Evolutionary conservation across 768 basidiomycete species (phyloP).

Genomic region (Hericium coralloides): DNA sequence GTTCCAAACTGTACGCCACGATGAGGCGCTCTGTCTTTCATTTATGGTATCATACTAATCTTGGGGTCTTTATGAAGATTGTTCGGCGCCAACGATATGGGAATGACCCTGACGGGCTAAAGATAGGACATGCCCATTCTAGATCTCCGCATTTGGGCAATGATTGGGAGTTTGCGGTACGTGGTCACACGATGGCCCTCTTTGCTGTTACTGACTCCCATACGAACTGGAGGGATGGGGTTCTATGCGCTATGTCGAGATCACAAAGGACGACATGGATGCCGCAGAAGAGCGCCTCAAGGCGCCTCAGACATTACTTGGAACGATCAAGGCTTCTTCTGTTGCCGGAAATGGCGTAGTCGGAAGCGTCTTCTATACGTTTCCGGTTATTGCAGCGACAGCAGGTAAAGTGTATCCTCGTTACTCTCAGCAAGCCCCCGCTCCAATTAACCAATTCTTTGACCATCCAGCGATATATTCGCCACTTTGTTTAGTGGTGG

Average conservation of each 20-base stretch:
- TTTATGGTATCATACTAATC: background rate
- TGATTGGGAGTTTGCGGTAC: slow-evolving; percentile 13
- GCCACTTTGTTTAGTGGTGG: slow-evolving; percentile 12
- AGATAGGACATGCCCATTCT: slow-evolving; percentile 7
- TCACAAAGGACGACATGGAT: slow-evolving; percentile 2
- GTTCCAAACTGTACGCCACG: background rate
- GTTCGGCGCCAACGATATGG: slow-evolving; percentile 11
- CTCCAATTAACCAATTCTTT: background rate
- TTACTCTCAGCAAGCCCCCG: background rate
- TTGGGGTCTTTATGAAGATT: slow-evolving; percentile 1
- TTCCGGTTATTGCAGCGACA: slow-evolving; percentile 9
- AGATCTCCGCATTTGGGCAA: slow-evolving; percentile 6
- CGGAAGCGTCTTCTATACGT: slow-evolving; percentile 14
- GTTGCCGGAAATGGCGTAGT: slow-evolving; percentile 11
- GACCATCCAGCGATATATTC: slow-evolving; percentile 9
- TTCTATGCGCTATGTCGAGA: slow-evolving; percentile 11
- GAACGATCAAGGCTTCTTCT: slow-evolving; percentile 8
- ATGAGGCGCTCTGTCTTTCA: background rate
- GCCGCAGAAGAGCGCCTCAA: slow-evolving; percentile 4
- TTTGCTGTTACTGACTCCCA: no score
- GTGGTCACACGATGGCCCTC: no score
- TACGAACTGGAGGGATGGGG: slow-evolving; percentile 12
- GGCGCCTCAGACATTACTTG: slow-evolving; percentile 5
- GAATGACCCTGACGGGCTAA: slow-evolving; percentile 8
- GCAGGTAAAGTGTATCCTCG: background rate